phyloP scores from a whole-genome alignment of 192 early-diverging fungal species.

The Coemansia furcata region DNA sequence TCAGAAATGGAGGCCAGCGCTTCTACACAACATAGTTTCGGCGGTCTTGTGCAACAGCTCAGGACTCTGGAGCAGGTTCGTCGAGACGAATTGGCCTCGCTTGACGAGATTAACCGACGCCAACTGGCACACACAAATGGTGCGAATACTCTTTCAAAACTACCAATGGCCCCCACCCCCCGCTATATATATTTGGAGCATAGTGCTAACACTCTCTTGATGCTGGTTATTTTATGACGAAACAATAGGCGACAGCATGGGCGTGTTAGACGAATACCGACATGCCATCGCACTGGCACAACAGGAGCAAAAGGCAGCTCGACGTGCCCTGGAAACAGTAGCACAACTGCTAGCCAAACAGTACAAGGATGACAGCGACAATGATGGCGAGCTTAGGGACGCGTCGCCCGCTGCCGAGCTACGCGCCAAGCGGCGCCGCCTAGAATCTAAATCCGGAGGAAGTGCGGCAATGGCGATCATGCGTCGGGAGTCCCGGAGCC shows the following conservation, averaged over 20 bases:
- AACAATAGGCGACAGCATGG: background rate
- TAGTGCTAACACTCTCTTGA: background rate
- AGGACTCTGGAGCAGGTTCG: slow-evolving; percentile 20
- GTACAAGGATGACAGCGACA: background rate
- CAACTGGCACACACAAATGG: background rate
- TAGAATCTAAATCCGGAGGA: slow-evolving; percentile 1
- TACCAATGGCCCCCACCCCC: background rate
- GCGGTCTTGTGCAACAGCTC: slow-evolving; percentile 2
- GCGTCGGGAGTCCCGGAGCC: slow-evolving; percentile 16
- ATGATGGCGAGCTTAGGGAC: slow-evolving; percentile 1
- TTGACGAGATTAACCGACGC: slow-evolving; percentile 17
- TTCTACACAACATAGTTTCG: background rate
- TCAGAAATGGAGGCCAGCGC: slow-evolving; percentile 1
- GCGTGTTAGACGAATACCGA: slow-evolving; percentile 3
- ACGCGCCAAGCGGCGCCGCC: slow-evolving; percentile 12
- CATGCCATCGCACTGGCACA: slow-evolving; percentile 9
- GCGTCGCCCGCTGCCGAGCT: background rate
- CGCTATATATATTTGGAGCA: background rate
- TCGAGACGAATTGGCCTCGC: slow-evolving; percentile 6
- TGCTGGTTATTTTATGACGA: background rate
- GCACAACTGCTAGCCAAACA: slow-evolving; percentile 15
- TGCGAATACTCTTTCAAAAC: background rate
- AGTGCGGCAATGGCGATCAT: background rate
- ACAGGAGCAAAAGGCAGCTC: slow-evolving; percentile 30
- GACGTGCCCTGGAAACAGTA: slow-evolving; percentile 22